phyloP scores from a whole-genome alignment of 176 grass and related monocot species.

The Oryza officinalis region DNA sequence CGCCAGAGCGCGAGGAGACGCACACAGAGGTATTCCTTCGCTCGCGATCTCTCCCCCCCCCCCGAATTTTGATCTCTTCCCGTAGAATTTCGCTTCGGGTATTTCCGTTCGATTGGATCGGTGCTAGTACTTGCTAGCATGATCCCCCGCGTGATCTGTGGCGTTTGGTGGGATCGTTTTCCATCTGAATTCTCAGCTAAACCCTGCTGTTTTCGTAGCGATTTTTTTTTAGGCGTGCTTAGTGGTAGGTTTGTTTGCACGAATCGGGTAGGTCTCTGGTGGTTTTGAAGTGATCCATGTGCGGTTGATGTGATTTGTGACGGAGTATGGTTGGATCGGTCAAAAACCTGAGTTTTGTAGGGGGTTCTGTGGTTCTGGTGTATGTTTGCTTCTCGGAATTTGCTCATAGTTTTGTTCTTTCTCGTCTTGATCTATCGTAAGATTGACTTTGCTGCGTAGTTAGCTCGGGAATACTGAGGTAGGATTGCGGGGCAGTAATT shows the following conservation, averaged over 20 bases:
- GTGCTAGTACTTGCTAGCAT: neutral
- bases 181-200: neutral
- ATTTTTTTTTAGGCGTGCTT: neutral
- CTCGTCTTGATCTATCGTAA: neutral
- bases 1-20: slow-evolving; percentile 34
- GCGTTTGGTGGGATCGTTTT: neutral
- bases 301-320: neutral
- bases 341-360: neutral
- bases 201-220: neutral
- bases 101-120: neutral
- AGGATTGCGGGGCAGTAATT: neutral
- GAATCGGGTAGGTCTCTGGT: neutral
- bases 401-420: neutral
- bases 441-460: neutral
- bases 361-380: neutral
- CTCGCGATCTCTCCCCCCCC: neutral
- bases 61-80: neutral
- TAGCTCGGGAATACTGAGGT: neutral
- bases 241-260: neutral
- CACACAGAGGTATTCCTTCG: slow-evolving; percentile 32
- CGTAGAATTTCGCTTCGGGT: neutral
- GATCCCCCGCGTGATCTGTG: neutral
- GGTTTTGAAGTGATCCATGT: neutral
- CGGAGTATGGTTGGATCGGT: neutral
- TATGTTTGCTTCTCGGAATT: neutral